Conservation (phyloP, 805 yeast genomes). For the Cyberlindnera samutprakarnensis region DNA sequence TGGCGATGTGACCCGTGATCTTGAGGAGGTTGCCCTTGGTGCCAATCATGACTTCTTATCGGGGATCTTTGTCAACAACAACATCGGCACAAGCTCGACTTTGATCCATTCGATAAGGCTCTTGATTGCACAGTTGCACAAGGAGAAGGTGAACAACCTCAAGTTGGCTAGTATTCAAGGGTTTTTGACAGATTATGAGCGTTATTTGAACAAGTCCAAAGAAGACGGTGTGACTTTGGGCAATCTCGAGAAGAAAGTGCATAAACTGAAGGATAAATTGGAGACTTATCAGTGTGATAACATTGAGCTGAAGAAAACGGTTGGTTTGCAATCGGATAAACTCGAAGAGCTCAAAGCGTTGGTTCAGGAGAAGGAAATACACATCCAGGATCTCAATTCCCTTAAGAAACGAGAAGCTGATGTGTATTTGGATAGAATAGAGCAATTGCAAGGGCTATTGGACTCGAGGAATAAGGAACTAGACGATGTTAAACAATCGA, state of each 20-base stretch:
- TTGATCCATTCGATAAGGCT: conserved; percentile 49
- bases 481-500: background rate
- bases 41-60: conserved; percentile 38
- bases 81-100: conserved; percentile 47
- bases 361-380: too few species aligned
- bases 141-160: conserved; percentile 52
- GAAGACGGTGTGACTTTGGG: conserved; percentile 6
- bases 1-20: conserved; percentile 42
- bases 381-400: too few species aligned
- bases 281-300: too few species aligned
- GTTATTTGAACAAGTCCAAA: too few species aligned
- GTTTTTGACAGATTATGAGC: conserved; percentile 47
- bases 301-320: too few species aligned
- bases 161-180: conserved; percentile 46
- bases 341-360: too few species aligned
- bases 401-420: too few species aligned
- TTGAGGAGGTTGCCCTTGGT: conserved; percentile 46
- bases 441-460: background rate
- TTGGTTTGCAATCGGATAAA: too few species aligned
- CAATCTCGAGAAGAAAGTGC: background rate
- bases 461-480: background rate
- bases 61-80: conserved; percentile 53
- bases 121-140: conserved; percentile 46
- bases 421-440: too few species aligned
- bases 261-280: background rate